These are phyloP conservation scores for Colletotrichum somersetense DNA, from an alignment of 2,329 filamentous ascomycete genomes.

Conservation along the genomic window DNA sequence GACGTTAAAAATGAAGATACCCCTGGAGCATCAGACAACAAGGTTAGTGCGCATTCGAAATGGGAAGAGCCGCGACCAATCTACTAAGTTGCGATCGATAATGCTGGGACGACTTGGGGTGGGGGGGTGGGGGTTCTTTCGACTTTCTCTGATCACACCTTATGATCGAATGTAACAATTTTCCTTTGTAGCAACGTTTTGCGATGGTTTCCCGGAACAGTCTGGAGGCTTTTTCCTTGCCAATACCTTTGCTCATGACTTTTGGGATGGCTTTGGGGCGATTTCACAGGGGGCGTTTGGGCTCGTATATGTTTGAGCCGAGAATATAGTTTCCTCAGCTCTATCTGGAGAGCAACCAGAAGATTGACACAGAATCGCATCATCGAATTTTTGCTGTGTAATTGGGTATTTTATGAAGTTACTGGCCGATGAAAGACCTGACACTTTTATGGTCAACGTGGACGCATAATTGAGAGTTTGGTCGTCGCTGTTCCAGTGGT, in stretches of 20 bases:
- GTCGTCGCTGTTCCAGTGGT: neutral
- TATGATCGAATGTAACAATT: conserved; percentile 5
- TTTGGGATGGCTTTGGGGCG: conserved; percentile 9
- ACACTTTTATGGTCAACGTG: neutral
- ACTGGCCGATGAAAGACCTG: too few species aligned
- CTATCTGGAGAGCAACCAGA: neutral
- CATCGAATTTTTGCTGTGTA: neutral
- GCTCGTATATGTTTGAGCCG: neutral
- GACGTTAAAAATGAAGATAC: conserved; percentile 55
- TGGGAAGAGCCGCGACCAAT: conserved; percentile 59
- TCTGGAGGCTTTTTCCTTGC: conserved; percentile 5
- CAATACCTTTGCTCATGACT: conserved; percentile 27
- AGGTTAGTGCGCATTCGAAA: conserved; percentile 46
- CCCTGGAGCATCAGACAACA: conserved; percentile 36
- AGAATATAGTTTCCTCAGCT: conserved; percentile 9
- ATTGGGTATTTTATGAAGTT: neutral
- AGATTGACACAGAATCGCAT: conserved; percentile 8
- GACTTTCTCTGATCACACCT: conserved; percentile 15
- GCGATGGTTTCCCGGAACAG: neutral
- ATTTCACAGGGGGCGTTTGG: conserved; percentile 5
- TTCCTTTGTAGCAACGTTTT: conserved; percentile 39
- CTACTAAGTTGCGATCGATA: conserved; percentile 49
- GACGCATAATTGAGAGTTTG: neutral
- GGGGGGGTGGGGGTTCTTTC: neutral
- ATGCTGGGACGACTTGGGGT: neutral